phyloP scores from a whole-genome alignment of 352 stramenopile genomes.

The Phytophthora citricola region DNA sequence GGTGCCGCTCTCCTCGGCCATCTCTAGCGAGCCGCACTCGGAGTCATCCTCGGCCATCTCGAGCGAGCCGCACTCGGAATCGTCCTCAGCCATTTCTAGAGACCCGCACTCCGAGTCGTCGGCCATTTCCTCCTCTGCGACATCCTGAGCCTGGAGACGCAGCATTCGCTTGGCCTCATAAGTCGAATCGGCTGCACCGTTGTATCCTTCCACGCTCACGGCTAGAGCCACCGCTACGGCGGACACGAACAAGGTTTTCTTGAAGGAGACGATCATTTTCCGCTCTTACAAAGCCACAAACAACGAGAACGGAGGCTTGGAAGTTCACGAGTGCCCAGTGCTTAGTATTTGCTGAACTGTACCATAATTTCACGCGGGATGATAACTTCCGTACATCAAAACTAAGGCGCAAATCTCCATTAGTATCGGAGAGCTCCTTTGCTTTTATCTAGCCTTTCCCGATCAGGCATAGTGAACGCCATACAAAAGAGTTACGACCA shows the following conservation, averaged over 20 bases:
- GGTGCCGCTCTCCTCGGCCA: conserved; percentile 23
- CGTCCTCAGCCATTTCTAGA: conserved; percentile 29
- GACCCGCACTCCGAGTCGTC: conserved; percentile 35
- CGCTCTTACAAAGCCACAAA: conserved; percentile 5
- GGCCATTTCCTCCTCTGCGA: conserved; percentile 30
- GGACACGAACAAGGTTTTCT: conserved; percentile 37
- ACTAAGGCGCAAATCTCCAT: conserved; percentile 20
- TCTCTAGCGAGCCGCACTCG: conserved; percentile 37
- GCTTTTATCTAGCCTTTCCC: conserved; percentile 28
- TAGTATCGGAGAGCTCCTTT: conserved; percentile 14
- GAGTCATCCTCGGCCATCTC: conserved; percentile 37
- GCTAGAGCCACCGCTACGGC: conserved; percentile 32
- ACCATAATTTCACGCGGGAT: background rate
- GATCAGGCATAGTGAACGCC: conserved; percentile 13
- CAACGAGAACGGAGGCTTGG: conserved; percentile 8
- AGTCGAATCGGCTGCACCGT: conserved; percentile 12
- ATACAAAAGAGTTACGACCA: conserved; percentile 21
- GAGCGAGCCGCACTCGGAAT: conserved; percentile 6
- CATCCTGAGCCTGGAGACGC: conserved; percentile 19
- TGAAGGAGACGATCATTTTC: conserved; percentile 37
- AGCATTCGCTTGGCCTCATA: conserved; percentile 35
- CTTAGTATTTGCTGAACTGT: conserved; percentile 3
- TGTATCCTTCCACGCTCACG: conserved; percentile 31
- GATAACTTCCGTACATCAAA: conserved; percentile 15
- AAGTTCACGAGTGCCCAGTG: conserved; percentile 34